phyloP scores from a whole-genome alignment of 1,284 basidiomycete genomes.

The Coniferiporia sulphurascens region DNA sequence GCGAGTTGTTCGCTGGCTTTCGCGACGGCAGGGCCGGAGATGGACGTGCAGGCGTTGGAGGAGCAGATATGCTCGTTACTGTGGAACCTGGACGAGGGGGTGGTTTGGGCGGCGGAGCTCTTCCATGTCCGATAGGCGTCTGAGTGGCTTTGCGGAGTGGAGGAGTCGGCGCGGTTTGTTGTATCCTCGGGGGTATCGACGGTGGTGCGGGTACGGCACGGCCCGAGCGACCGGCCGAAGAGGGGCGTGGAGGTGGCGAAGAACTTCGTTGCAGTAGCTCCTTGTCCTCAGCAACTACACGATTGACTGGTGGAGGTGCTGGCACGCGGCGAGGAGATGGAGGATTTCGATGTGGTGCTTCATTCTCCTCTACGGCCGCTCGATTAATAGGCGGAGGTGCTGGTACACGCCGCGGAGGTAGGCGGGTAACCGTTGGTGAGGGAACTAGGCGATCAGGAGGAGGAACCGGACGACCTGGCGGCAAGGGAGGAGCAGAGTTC shows the following conservation, averaged over 20 bases:
- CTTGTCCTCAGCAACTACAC: slow-evolving; percentile 24
- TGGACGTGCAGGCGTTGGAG: slow-evolving; percentile 23
- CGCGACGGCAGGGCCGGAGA: slow-evolving; percentile 29
- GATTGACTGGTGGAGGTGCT: slow-evolving; percentile 23
- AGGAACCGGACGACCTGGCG: slow-evolving; percentile 22
- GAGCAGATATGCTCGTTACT: slow-evolving; percentile 3
- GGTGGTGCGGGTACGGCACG: slow-evolving; percentile 29
- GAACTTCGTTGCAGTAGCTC: slow-evolving; percentile 15
- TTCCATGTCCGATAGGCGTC: slow-evolving; percentile 18
- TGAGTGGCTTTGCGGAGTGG: slow-evolving; percentile 21
- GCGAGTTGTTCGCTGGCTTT: slow-evolving; percentile 28
- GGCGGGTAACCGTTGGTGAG: slow-evolving; percentile 30
- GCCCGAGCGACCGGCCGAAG: slow-evolving; percentile 23
- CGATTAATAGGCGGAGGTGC: slow-evolving; percentile 27
- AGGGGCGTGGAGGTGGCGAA: slow-evolving; percentile 23
- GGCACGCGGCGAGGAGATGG: slow-evolving; percentile 27
- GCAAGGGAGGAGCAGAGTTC: slow-evolving; percentile 26
- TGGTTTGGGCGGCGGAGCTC: slow-evolving; percentile 28
- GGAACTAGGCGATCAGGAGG: slow-evolving; percentile 31
- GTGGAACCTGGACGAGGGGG: slow-evolving; percentile 29
- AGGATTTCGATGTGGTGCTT: slow-evolving; percentile 15
- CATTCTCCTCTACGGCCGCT: slow-evolving; percentile 23
- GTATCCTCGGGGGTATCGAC: slow-evolving; percentile 24
- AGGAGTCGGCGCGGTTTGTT: slow-evolving; percentile 23
- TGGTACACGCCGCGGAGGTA: slow-evolving; percentile 20